Evolutionary conservation across 306 rosid species (phyloP).

Genomic region (Cucurbita argyrosperma): DNA sequence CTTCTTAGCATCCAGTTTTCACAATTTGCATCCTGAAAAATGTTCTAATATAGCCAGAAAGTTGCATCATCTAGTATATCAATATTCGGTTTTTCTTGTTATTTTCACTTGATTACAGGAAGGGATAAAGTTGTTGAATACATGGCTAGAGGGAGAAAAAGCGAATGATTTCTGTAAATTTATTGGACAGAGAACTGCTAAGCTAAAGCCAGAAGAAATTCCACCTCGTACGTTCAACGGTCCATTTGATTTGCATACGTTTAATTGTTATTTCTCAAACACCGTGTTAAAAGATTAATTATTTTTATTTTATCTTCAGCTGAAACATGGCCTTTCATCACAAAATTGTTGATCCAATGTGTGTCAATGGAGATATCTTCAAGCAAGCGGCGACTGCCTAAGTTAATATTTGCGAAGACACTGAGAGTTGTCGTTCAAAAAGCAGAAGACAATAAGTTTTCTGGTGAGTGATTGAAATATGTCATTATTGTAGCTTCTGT

Average conservation of each 20-base stretch:
- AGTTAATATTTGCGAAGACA: constrained; percentile 62
- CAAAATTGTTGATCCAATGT: constrained; percentile 47
- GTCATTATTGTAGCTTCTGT: not conserved
- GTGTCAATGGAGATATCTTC: constrained; percentile 63
- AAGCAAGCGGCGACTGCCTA: constrained; percentile 55
- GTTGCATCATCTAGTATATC: not conserved
- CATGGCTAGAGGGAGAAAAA: constrained; percentile 88
- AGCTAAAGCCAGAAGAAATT: constrained; percentile 55
- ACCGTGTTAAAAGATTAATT: not conserved
- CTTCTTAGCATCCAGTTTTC: not conserved
- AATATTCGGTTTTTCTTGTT: not conserved
- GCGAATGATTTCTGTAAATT: constrained; percentile 53
- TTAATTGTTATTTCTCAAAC: not conserved
- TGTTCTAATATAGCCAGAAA: not conserved
- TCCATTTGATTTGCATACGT: not conserved
- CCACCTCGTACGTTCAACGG: constrained; percentile 39
- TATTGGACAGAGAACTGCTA: constrained; percentile 49
- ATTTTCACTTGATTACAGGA: constrained; percentile 27
- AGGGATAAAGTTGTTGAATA: constrained; percentile 67
- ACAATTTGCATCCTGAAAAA: not conserved
- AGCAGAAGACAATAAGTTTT: constrained; percentile 55
- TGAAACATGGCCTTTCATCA: constrained; percentile 89
- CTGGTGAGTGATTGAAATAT: constrained; percentile 34
- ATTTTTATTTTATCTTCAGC: constrained; percentile 35
- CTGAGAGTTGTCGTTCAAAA: constrained; percentile 61